These are phyloP conservation scores for Naegleria fowleri DNA, from an alignment of 208 protist genomes.

Conservation along the genomic window DNA sequence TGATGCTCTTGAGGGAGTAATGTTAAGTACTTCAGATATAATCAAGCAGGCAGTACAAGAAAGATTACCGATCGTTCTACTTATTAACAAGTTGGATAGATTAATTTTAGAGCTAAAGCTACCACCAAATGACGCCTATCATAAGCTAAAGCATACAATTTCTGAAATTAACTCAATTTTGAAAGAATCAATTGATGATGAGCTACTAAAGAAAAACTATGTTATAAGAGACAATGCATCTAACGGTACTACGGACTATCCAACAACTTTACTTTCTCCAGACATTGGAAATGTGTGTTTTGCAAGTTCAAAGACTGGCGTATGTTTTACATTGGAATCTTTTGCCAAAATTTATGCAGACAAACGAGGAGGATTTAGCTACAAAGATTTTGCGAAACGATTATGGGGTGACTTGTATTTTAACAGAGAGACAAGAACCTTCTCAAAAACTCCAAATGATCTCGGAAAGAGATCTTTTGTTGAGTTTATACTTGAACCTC, in stretches of 20 bases:
- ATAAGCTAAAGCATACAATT: slow-evolving; percentile 91
- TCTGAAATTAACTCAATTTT: slow-evolving; percentile 90
- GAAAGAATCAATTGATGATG: slow-evolving; percentile 19
- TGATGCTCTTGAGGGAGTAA: slow-evolving; percentile 93
- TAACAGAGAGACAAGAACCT: slow-evolving; percentile 45
- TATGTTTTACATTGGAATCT: slow-evolving; percentile 83
- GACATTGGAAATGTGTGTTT: slow-evolving; percentile 83
- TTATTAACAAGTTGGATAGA: slow-evolving; percentile 96
- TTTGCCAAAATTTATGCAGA: slow-evolving; percentile 88
- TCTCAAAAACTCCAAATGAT: not conserved
- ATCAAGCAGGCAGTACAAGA: slow-evolving; percentile 72
- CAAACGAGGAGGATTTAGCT: slow-evolving; percentile 54
- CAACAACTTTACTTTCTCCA: slow-evolving; percentile 52
- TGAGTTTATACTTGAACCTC: slow-evolving; percentile 93
- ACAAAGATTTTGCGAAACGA: slow-evolving; percentile 67
- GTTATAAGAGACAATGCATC: not conserved
- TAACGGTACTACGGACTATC: not conserved
- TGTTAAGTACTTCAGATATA: slow-evolving; percentile 64
- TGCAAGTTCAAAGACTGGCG: slow-evolving; percentile 67
- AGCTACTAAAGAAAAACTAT: not conserved
- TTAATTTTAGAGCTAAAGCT: slow-evolving; percentile 96
- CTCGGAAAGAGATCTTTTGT: slow-evolving; percentile 84
- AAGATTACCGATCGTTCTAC: slow-evolving; percentile 72
- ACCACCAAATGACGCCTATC: slow-evolving; percentile 95
- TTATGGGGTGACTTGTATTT: slow-evolving; percentile 96